Base-by-base conservation (phyloP, 768 basidiomycete genomes). In the Pholiota molesta region DNA sequence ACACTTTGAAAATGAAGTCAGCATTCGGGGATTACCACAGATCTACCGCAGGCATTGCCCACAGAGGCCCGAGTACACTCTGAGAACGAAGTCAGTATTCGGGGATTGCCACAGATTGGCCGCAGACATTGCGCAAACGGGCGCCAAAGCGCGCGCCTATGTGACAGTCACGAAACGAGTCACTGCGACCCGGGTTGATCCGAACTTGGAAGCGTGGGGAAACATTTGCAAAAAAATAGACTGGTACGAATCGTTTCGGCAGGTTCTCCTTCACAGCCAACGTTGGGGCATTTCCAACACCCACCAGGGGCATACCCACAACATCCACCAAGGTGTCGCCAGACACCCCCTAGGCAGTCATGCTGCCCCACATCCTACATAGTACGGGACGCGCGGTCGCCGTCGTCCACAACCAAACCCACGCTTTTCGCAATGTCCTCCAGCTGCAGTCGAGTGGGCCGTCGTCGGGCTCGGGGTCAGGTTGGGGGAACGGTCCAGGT, bases 361-460 rank as follows among this genome's bases (percentile, higher is more conserved):
- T 94, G 92, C 78, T 95, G 70, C 92, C 92, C 55, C 86, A 89
- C 55, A 79, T 94, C 56, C 76, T 94, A 35, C 85, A 92, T 63
- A 87, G 88, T 65, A 90, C 90, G 0, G 83, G 88, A 14, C 88
- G 92, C 69, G 91, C 89, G 16, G 92, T 87, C 52, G 86, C 89
- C 0, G 85, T 87, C 52, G 88, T 90, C 59, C 91, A 93, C 67
- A 86, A 87, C 63, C 90, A 90, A 72, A 81, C 80, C 5, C 81
- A 87, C 63, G 84, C 90, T 0, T 78, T 93, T 72, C 80, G 91
- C 61, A 94, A 90, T 82, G 92, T 90, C 58, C 81, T 93, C 59
- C 89, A 92, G 70, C 70, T 86, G 17, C 87, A 87, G 75, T 79
- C 84, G 2, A 79, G 83, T 45, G 73, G 78, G 10, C 76, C 83